Percentiles rank a stretch among this genome's conserved stretches.
These are phyloP conservation scores for Stachybotrys echinatus DNA, from an alignment of 2,329 filamentous ascomycete genomes.

Conservation along the genomic window DNA sequence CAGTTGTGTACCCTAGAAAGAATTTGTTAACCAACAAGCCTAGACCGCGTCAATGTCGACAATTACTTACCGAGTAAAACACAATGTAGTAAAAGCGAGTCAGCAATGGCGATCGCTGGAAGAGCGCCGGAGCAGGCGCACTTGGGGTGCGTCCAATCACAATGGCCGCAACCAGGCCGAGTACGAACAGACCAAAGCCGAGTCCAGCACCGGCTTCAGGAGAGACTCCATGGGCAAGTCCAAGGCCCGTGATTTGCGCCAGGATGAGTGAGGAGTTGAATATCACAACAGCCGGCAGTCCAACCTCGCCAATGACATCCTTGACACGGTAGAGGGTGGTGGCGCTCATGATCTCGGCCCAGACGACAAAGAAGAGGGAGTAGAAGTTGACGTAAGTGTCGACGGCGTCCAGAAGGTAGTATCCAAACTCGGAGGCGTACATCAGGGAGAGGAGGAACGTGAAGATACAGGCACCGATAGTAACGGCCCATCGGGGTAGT, in stretches of 20 bases:
- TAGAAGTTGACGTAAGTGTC: conserved; percentile 49
- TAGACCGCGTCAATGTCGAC: neutral
- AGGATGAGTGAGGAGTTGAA: conserved; percentile 43
- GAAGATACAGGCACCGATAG: conserved; percentile 36
- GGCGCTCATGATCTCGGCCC: conserved; percentile 41
- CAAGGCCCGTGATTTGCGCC: conserved; percentile 40
- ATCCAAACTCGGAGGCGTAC: conserved; percentile 51
- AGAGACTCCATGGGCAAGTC: conserved; percentile 37
- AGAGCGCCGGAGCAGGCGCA: conserved; percentile 33
- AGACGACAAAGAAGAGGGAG: conserved; percentile 44
- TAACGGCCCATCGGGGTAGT: conserved; percentile 32
- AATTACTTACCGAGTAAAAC: conserved; percentile 44
- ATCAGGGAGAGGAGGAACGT: conserved; percentile 44
- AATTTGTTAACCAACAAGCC: neutral
- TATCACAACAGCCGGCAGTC: conserved; percentile 29
- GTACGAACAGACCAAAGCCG: conserved; percentile 42
- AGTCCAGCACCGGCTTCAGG: conserved; percentile 37
- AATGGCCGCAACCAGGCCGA: conserved; percentile 23
- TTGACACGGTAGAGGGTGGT: conserved; percentile 45
- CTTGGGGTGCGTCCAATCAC: conserved; percentile 34
- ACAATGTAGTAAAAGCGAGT: conserved; percentile 42
- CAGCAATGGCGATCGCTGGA: conserved; percentile 28
- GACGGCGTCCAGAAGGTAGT: conserved; percentile 44
- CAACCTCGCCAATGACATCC: conserved; percentile 36
- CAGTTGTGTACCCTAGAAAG: conserved; percentile 43